Percentiles rank a stretch among this genome's conserved stretches.
Evolutionary conservation across 768 basidiomycete species (phyloP).

Genomic region (Cantharellus cinnabarinus): DNA sequence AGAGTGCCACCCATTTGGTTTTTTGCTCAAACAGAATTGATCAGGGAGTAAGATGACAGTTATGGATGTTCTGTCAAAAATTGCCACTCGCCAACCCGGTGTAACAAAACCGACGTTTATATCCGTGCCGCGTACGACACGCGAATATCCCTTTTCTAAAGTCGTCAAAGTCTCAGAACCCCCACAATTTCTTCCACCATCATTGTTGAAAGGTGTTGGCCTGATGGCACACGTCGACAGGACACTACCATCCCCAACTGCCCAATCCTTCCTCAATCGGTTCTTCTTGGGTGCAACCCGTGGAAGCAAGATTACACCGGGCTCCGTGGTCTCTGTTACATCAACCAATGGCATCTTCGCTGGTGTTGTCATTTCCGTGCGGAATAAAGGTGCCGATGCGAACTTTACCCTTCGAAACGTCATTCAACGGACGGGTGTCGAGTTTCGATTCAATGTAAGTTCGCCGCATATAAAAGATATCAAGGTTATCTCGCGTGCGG

Average conservation of each 20-base stretch:
- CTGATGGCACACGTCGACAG: conserved; percentile 56
- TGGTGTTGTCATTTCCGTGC: conserved; percentile 68
- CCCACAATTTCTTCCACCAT: conserved; percentile 19
- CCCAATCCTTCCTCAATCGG: conserved; percentile 35
- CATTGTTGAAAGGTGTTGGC: conserved; percentile 45
- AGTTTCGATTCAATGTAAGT: conserved; percentile 76
- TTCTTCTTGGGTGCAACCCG: conserved; percentile 43
- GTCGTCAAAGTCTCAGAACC: conserved; percentile 29
- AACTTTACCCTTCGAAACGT: conserved; percentile 81
- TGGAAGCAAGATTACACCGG: conserved; percentile 50
- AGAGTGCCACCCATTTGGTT: no score
- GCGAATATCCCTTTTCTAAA: conserved; percentile 52
- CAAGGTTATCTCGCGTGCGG: conserved; percentile 39
- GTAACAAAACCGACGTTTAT: neutral
- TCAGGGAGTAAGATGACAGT: neutral
- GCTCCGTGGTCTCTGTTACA: conserved; percentile 68
- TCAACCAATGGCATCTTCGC: conserved; percentile 74
- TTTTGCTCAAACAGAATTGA: neutral
- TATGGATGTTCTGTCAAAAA: neutral
- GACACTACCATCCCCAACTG: conserved; percentile 43
- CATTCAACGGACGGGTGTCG: conserved; percentile 76
- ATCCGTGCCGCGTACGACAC: neutral
- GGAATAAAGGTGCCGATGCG: conserved; percentile 68
- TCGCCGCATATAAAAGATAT: conserved; percentile 80
- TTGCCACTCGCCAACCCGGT: neutral